Evolutionary conservation across 345 rosid genomes (phyloP).

Genomic region (Mangifera indica): DNA sequence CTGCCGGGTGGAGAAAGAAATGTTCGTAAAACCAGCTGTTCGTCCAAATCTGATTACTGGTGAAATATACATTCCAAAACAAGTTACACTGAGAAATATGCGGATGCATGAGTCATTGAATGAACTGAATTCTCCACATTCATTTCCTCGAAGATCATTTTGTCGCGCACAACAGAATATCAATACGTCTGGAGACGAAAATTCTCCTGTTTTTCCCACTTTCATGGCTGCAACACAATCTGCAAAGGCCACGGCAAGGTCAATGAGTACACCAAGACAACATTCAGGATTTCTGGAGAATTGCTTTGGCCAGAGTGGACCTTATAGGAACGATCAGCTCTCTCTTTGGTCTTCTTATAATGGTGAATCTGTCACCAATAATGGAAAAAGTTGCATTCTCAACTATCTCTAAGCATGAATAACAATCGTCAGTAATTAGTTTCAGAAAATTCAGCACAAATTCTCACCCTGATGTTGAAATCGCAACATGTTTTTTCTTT

Average conservation of each 20-base stretch:
- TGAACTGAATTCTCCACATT: constrained; percentile 46
- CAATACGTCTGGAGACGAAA: constrained; percentile 32
- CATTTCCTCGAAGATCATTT: constrained; percentile 68
- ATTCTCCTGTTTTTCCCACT: constrained; percentile 55
- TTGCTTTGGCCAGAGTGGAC: constrained; percentile 35
- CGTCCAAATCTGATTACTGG: constrained; percentile 24
- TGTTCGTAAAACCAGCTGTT: constrained; percentile 23
- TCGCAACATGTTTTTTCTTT: too few relatives aligned
- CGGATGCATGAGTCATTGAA: constrained; percentile 43
- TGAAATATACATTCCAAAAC: constrained; percentile 28
- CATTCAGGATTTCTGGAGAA: constrained; percentile 41
- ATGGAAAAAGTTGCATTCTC: constrained; percentile 27
- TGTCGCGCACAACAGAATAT: constrained; percentile 33
- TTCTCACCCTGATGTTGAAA: too few relatives aligned
- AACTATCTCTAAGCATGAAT: constrained; percentile 23
- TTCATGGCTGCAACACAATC: constrained; percentile 72
- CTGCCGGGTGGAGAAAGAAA: constrained; percentile 32
- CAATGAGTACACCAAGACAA: constrained; percentile 77
- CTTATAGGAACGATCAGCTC: constrained; percentile 26
- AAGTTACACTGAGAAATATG: constrained; percentile 27
- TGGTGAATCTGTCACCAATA: constrained; percentile 33
- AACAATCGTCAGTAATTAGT: not conserved
- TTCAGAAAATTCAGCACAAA: too few relatives aligned
- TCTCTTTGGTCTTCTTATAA: constrained; percentile 51
- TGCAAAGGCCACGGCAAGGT: constrained; percentile 76